A percentile compares a stretch with the other conserved stretches of the same genome.
These are phyloP conservation scores for Favolaschia claudopus DNA, from an alignment of 768 basidiomycete genomes.

Conservation along the genomic window DNA sequence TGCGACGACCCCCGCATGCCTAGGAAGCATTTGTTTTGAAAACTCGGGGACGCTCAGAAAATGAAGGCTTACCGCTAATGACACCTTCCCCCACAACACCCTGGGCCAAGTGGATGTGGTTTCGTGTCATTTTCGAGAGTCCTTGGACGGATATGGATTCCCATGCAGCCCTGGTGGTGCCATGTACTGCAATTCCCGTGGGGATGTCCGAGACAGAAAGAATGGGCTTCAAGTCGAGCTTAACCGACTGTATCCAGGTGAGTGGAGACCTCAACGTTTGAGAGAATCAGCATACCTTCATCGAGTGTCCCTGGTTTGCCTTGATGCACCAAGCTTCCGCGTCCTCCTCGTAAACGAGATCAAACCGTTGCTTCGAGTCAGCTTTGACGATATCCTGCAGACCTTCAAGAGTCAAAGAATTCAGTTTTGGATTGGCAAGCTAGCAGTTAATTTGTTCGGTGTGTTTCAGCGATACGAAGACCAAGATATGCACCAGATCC, in stretches of 20 bases:
- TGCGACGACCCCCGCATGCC: conserved; percentile 85
- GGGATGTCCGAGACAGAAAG: conserved; percentile 68
- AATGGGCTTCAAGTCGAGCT: conserved; percentile 71
- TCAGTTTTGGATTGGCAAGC: conserved; percentile 76
- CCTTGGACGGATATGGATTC: conserved; percentile 69
- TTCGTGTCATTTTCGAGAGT: conserved; percentile 86
- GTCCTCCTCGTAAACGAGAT: conserved; percentile 60
- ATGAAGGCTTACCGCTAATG: conserved; percentile 70
- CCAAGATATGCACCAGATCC: conserved; percentile 73
- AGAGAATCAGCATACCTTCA: conserved; percentile 63
- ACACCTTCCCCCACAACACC: conserved; percentile 70
- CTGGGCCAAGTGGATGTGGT: conserved; percentile 94
- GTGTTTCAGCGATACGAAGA: background rate
- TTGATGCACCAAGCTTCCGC: conserved; percentile 76
- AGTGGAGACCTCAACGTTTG: background rate
- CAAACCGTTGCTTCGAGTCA: conserved; percentile 74
- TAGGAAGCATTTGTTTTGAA: conserved; percentile 35
- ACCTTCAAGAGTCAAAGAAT: conserved; percentile 58
- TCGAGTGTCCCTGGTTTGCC: conserved; percentile 90
- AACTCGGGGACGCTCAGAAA: background rate
- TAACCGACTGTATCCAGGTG: conserved; percentile 57
- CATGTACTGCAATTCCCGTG: conserved; percentile 78
- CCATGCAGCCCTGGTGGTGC: conserved; percentile 78
- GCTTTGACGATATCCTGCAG: conserved; percentile 70
- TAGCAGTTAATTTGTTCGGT: conserved; percentile 41